phyloP scores from a whole-genome alignment of 176 grass and related monocot genomes.

The Puya raimondii region DNA sequence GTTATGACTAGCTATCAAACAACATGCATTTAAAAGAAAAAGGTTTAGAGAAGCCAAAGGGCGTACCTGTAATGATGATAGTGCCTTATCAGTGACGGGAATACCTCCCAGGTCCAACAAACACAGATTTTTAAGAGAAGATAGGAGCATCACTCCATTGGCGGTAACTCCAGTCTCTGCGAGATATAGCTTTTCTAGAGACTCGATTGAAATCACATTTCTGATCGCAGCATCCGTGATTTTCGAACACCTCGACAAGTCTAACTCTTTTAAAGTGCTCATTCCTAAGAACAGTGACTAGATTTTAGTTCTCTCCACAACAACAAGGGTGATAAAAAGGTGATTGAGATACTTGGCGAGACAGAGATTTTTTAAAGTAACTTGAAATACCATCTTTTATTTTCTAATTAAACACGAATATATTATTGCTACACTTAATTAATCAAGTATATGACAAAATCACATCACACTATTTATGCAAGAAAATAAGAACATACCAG shows the following conservation, averaged over 20 bases:
- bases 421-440: no score
- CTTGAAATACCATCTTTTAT: no score
- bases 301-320: not conserved
- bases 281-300: constrained; percentile 42
- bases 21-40: not conserved
- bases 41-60: not conserved
- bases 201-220: constrained; percentile 63
- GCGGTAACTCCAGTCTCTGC: constrained; percentile 59
- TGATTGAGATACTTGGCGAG: no score
- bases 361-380: no score
- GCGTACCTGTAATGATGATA: constrained; percentile 57
- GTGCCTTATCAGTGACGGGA: constrained; percentile 41
- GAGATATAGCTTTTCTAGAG: constrained; percentile 64
- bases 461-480: not conserved
- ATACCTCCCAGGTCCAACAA: constrained; percentile 76
- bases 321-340: not conserved
- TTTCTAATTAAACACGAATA: no score
- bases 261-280: constrained; percentile 55
- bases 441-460: not conserved
- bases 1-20: no score
- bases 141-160: constrained; percentile 56
- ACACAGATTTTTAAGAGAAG: constrained; percentile 43
- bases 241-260: constrained; percentile 74
- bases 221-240: constrained; percentile 62
- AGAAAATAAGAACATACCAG: constrained; percentile 30